Percentiles rank a stretch among this genome's conserved stretches.
Conservation (phyloP, 2,329 filamentous ascomycete genomes). For the Alternaria brassicae region DNA sequence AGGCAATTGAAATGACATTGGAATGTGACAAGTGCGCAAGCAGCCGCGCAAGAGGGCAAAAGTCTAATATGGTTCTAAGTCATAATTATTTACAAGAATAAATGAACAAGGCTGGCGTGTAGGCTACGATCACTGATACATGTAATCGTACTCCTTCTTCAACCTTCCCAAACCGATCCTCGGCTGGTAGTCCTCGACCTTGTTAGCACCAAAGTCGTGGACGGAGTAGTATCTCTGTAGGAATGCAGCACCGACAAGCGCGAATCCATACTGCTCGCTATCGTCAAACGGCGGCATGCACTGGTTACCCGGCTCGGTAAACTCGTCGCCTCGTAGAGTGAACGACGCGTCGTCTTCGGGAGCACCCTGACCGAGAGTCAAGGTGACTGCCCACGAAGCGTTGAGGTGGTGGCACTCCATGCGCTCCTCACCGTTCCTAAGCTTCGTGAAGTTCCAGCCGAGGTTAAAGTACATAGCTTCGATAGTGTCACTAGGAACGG, state of each 20-base stretch:
- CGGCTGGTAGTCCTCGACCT: slow-evolving; percentile 23
- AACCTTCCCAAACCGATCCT: slow-evolving; percentile 26
- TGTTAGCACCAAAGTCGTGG: slow-evolving; percentile 23
- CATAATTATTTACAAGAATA: background rate
- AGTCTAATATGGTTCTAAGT: background rate
- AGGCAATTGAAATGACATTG: background rate
- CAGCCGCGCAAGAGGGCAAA: background rate
- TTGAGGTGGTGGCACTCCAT: slow-evolving; percentile 26
- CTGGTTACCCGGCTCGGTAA: slow-evolving; percentile 11
- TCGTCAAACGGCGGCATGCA: slow-evolving; percentile 28
- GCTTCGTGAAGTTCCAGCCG: slow-evolving; percentile 27
- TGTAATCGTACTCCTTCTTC: slow-evolving; percentile 29
- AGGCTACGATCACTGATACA: background rate
- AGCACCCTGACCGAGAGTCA: slow-evolving; percentile 22
- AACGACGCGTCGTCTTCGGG: slow-evolving; percentile 18
- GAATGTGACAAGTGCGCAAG: background rate
- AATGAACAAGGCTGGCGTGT: background rate
- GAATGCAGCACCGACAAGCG: slow-evolving; percentile 21
- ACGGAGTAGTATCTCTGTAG: slow-evolving; percentile 20
- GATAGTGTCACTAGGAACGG: slow-evolving; percentile 16
- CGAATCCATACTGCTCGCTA: slow-evolving; percentile 8
- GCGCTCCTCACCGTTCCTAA: slow-evolving; percentile 16
- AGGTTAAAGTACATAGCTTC: slow-evolving; percentile 27
- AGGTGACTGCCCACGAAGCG: slow-evolving; percentile 24
- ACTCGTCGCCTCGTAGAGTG: slow-evolving; percentile 19